Conservation (phyloP, 202 grass and related monocot genomes). For the Panicum hallii region DNA sequence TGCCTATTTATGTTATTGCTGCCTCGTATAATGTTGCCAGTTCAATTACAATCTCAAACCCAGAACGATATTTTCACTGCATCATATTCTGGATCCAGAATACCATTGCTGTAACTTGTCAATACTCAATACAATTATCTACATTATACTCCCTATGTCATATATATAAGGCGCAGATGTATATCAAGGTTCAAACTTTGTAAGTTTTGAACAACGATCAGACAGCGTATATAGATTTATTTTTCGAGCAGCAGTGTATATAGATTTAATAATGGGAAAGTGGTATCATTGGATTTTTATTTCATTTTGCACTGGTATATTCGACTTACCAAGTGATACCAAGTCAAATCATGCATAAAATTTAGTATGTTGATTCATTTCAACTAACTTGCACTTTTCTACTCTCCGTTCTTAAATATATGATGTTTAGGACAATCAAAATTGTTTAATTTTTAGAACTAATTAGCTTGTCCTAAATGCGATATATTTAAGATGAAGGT, state of each 20-base stretch:
- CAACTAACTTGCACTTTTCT: background rate
- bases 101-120: background rate
- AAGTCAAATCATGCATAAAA: slow-evolving; percentile 7
- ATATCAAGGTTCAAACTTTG: background rate
- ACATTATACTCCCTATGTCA: background rate
- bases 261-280: background rate
- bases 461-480: too few species aligned
- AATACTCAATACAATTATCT: background rate
- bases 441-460: too few species aligned
- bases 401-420: too few species aligned
- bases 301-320: background rate
- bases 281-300: background rate
- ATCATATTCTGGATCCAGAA: slow-evolving; percentile 22
- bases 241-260: background rate
- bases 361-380: background rate
- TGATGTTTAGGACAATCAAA: too few species aligned
- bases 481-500: too few species aligned
- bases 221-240: too few species aligned
- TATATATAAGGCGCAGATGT: background rate
- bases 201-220: background rate
- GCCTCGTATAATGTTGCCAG: background rate
- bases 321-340: background rate
- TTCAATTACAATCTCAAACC: slow-evolving; percentile 10
- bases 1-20: slow-evolving; percentile 2
- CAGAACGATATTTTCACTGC: slow-evolving; percentile 20